Conservation (phyloP, 257 asterid genomes). For the Gentiana macrophylla region DNA sequence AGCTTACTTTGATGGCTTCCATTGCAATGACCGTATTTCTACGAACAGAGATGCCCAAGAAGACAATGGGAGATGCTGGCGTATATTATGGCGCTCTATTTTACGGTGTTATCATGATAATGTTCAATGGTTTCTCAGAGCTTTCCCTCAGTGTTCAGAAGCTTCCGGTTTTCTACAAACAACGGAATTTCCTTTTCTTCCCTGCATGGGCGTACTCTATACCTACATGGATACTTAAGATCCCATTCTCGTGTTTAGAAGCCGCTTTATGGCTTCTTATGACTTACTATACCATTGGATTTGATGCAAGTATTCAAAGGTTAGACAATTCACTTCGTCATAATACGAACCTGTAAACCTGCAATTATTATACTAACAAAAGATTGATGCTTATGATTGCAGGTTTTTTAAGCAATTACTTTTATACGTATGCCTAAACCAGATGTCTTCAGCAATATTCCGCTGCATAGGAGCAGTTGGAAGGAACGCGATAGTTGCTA, state of each 20-base stretch:
- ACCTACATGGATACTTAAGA: conserved; percentile 83
- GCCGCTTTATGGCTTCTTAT: conserved; percentile 68
- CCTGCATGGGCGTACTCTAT: conserved; percentile 86
- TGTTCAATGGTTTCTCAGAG: conserved; percentile 87
- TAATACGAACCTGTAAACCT: too few relatives aligned
- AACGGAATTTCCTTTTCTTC: conserved; percentile 66
- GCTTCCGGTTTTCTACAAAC: conserved; percentile 90
- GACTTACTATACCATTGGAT: conserved; percentile 83
- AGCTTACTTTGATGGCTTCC: conserved; percentile 54
- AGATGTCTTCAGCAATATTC: conserved; percentile 84
- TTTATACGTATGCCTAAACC: conserved; percentile 62
- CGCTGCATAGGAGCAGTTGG: conserved; percentile 85
- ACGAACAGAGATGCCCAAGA: conserved; percentile 61
- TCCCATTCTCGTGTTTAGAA: conserved; percentile 61
- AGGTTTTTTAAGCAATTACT: conserved; percentile 64
- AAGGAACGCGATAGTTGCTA: conserved; percentile 50
- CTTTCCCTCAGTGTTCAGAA: conserved; percentile 67
- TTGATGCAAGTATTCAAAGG: conserved; percentile 77
- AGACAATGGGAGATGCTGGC: conserved; percentile 63
- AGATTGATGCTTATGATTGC: conserved; percentile 5
- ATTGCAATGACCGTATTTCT: conserved; percentile 80
- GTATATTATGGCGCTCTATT: conserved; percentile 75
- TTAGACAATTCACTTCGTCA: conserved; percentile 5
- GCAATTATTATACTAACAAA: background rate
- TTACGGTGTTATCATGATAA: conserved; percentile 61